A percentile compares a stretch with the other conserved stretches of the same genome.
Evolutionary conservation across 148 eudicot species (phyloP).

Genomic region (Cornus florida): DNA sequence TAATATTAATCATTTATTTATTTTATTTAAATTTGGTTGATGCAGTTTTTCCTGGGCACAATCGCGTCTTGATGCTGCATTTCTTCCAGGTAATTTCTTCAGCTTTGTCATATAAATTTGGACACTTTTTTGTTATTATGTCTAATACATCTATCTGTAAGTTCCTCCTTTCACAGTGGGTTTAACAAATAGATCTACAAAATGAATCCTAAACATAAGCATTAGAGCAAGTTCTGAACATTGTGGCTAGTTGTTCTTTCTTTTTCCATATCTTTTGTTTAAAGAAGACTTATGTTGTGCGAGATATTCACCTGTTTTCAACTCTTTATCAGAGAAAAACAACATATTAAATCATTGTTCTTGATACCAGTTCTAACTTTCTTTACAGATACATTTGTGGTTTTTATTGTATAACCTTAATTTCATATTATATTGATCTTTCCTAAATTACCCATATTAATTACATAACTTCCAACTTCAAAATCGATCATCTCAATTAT

Average conservation of each 20-base stretch:
- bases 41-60: conserved; percentile 67
- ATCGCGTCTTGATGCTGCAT: conserved; percentile 41
- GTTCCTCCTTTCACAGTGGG: not conserved
- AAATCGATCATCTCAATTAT: too few species aligned
- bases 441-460: not conserved
- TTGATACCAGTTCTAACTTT: not conserved
- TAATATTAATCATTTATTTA: not conserved
- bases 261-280: too few species aligned
- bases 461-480: too few species aligned
- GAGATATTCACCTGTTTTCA: not conserved
- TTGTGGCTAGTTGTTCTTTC: not conserved
- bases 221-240: not conserved
- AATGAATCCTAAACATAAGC: too few species aligned
- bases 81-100: conserved; percentile 48
- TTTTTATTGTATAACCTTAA: not conserved
- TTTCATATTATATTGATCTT: not conserved
- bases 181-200: not conserved
- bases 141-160: too few species aligned
- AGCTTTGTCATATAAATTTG: not conserved
- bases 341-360: not conserved
- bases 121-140: not conserved
- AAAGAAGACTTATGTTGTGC: too few species aligned
- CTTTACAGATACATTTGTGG: not conserved
- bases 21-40: not conserved
- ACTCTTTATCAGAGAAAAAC: not conserved